Percentiles rank a stretch among this genome's conserved stretches.
phyloP scores from a whole-genome alignment of 2,329 filamentous ascomycete genomes.

The Ophiocordyceps robertsii region DNA sequence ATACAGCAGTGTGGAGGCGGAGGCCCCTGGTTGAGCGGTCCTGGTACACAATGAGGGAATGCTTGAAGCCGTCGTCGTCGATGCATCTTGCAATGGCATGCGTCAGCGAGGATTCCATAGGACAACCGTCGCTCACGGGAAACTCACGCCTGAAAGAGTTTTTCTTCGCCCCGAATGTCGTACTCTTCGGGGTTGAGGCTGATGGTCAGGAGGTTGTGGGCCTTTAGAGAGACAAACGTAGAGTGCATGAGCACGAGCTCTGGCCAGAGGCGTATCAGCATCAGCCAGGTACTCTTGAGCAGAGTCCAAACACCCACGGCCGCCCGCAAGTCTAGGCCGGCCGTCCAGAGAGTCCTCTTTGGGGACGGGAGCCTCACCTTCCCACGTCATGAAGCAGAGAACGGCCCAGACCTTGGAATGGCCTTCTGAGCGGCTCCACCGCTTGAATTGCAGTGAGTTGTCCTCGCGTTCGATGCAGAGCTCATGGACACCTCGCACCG shows the following conservation, averaged over 20 bases:
- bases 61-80: constrained; percentile 38
- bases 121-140: too few relatives aligned
- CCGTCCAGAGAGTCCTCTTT: too few relatives aligned
- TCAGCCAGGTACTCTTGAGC: neutral
- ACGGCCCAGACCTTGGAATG: constrained; percentile 38
- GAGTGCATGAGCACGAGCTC: constrained; percentile 48
- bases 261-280: constrained; percentile 11
- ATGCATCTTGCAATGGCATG: constrained; percentile 30
- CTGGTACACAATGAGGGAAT: constrained; percentile 39
- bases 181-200: constrained; percentile 32
- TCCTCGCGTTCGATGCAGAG: constrained; percentile 36
- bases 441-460: constrained; percentile 33
- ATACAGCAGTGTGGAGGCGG: constrained; percentile 42
- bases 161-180: constrained; percentile 31
- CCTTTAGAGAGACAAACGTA: constrained; percentile 43
- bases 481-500: constrained; percentile 38
- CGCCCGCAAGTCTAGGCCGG: too few relatives aligned
- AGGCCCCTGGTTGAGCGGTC: constrained; percentile 33
- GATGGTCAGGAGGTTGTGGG: constrained; percentile 30
- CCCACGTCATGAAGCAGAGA: constrained; percentile 45
- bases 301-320: too few relatives aligned
- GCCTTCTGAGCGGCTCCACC: constrained; percentile 32
- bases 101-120: neutral
- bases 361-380: constrained; percentile 28
- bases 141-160: constrained; percentile 42